These are phyloP conservation scores for Bertia moriformis DNA, from an alignment of 2,329 filamentous ascomycete species.

Conservation along the genomic window DNA sequence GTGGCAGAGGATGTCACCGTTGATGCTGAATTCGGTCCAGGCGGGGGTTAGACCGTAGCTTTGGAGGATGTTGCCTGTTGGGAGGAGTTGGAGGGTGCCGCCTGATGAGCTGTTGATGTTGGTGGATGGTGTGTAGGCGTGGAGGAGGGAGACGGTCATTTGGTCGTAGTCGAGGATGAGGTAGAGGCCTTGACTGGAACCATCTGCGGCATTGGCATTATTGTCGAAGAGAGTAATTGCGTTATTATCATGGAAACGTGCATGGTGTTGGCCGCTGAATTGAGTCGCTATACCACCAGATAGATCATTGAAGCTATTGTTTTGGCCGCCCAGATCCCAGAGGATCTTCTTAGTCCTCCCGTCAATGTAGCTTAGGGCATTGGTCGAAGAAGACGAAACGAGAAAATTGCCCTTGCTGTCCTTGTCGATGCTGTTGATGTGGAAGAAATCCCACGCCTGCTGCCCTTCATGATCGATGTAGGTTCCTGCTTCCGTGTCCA, in stretches of 20 bases:
- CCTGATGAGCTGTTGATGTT: not conserved
- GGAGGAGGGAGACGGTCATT: not conserved
- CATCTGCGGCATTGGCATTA: too few species aligned
- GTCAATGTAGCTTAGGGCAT: constrained; percentile 5
- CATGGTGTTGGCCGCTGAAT: constrained; percentile 8
- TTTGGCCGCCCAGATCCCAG: constrained; percentile 8
- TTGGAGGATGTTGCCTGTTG: not conserved
- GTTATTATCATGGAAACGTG: constrained; percentile 4
- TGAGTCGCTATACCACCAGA: constrained; percentile 5
- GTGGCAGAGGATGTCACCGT: not conserved
- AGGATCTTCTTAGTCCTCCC: constrained; percentile 3
- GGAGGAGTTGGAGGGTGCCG: not conserved
- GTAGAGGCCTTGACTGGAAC: too few species aligned
- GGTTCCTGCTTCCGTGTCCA: constrained; percentile 4
- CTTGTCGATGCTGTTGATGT: constrained; percentile 2
- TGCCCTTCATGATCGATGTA: too few species aligned
- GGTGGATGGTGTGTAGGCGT: not conserved
- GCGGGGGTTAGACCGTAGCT: not conserved
- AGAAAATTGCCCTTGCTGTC: constrained; percentile 7
- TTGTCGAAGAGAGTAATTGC: not conserved
- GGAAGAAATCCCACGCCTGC: constrained; percentile 25
- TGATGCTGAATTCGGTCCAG: not conserved
- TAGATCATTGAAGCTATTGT: constrained; percentile 6
- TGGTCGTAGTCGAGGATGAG: too few species aligned
- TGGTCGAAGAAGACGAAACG: constrained; percentile 5